A percentile compares a stretch with the other conserved stretches of the same genome.
Conservation (phyloP, 1,284 basidiomycete species). For the Ustilago lituana region DNA sequence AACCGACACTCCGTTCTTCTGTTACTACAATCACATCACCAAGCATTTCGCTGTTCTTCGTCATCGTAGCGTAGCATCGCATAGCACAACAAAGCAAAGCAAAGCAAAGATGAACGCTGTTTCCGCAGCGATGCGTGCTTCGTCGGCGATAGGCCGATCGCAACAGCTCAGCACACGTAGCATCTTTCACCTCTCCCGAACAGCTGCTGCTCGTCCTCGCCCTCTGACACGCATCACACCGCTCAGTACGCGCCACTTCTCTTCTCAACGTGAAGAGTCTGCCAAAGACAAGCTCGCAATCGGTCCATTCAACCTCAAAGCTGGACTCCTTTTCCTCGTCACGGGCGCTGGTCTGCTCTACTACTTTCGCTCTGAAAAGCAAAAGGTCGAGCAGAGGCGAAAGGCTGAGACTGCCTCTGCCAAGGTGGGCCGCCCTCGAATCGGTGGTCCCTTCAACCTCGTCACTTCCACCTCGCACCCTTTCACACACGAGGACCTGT, state of each 20-base stretch:
- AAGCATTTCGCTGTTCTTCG: background rate
- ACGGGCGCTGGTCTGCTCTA: conserved; percentile 84
- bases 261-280: conserved; percentile 35
- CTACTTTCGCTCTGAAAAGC: conserved; percentile 90
- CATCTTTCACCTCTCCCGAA: conserved; percentile 9
- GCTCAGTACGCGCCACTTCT: conserved; percentile 4
- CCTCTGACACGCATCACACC: background rate
- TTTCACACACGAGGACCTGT: conserved; percentile 86
- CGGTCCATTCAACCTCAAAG: conserved; percentile 81
- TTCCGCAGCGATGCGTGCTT: conserved; percentile 10
- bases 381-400: conserved; percentile 46
- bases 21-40: too few species aligned
- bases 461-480: conserved; percentile 55
- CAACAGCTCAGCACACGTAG: conserved; percentile 10
- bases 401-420: conserved; percentile 50
- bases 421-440: conserved; percentile 75
- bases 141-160: conserved; percentile 15
- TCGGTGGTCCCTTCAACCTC: conserved; percentile 84
- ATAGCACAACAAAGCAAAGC: too few species aligned
- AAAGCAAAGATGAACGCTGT: conserved; percentile 17
- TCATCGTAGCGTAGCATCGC: too few species aligned
- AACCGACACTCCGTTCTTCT: too few species aligned
- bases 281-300: conserved; percentile 47
- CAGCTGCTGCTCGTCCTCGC: background rate
- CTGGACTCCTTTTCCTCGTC: conserved; percentile 82